Evolutionary conservation across 305 asterid species (phyloP).

Genomic region (Lippia alba): DNA sequence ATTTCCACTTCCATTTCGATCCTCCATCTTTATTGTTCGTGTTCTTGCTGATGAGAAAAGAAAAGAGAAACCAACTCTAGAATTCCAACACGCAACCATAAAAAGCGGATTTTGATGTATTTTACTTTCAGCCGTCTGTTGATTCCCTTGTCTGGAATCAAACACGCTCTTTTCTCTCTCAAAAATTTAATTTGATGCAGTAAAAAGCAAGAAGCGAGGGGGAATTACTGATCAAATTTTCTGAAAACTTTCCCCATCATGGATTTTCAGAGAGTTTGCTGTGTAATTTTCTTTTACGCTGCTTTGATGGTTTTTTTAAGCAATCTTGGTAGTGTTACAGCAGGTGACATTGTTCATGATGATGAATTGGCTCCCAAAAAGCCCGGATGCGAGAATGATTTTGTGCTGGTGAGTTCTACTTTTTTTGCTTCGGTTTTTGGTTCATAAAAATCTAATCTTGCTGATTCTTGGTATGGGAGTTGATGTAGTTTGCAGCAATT

Average conservation of each 20-base stretch:
- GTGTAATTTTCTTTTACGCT: conserved; percentile 44
- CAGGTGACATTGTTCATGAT: conserved; percentile 86
- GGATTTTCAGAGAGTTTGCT: conserved; percentile 39
- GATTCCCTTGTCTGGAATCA: conserved; percentile 2
- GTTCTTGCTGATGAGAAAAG: not conserved
- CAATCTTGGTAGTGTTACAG: conserved; percentile 51
- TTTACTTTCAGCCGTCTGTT: not conserved
- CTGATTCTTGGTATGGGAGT: conserved; percentile 5
- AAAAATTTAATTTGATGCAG: conserved; percentile 25
- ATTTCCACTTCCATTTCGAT: not conserved
- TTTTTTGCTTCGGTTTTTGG: conserved; percentile 10
- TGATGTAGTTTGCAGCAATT: not conserved
- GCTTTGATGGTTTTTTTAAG: conserved; percentile 41
- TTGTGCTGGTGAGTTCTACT: conserved; percentile 44
- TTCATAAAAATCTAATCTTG: conserved; percentile 11
- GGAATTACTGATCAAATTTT: conserved; percentile 2
- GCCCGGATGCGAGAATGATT: conserved; percentile 55
- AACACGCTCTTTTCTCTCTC: conserved; percentile 4
- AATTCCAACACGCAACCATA: not conserved
- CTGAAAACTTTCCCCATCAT: conserved; percentile 24
- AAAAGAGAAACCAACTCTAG: not conserved
- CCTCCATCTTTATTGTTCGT: not conserved
- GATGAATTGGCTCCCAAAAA: conserved; percentile 57
- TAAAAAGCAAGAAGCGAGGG: conserved; percentile 7
- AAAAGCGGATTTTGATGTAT: not conserved